Base-by-base conservation (phyloP, 345 rosid species). In the Salix arbutifolia region DNA sequence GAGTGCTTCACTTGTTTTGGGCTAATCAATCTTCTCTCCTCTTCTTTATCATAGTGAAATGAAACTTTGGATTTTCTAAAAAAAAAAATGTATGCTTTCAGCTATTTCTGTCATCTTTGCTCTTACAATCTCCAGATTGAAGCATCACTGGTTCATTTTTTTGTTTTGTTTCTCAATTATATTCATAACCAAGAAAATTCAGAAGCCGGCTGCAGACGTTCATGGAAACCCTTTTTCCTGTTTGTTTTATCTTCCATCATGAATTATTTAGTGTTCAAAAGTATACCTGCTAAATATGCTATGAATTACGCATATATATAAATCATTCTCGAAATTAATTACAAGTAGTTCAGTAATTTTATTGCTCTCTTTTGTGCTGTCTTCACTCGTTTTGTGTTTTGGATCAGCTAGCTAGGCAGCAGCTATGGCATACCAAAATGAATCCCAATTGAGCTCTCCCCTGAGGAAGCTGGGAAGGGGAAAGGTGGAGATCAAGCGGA, bases 401-500 rank as follows among this genome's bases (percentile, higher is more conserved):
- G 38, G 65, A 74, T 74, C 67, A 44, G 52, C 35, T 12, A 50
- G 35, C 69, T 8, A 66, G n/a, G 23, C 17, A 69, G 78, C 65
- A 18, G 44, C 73, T 7, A 68, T 69, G 78, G 72, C 67, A 6
- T 85, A 83, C 72, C 90, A 78, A 12, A 75, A 78, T 38, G 88
- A 88, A 70, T 71, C 87, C 8, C 44, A 72, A 46, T 90, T 83
- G 67, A 76, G 68, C 40, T 89, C 91, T 52, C 87, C 92, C 17
- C 85, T 79, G 92, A 93, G 90, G 85, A 93, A 89, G 80, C 81
- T 85, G 28, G 99, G 98, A 7, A 90, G 99, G 81, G 99, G 99
- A 69, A 96, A 96, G 96, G 94, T 96, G 82, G 99, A 92, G 89
- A 96, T 96, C 92, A 96, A 96, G 89, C 90, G 99, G 93, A 96